A percentile compares a stretch with the other conserved stretches of the same genome.
phyloP scores from a whole-genome alignment of 2,329 filamentous ascomycete genomes.

The Thelonectria discophora region DNA sequence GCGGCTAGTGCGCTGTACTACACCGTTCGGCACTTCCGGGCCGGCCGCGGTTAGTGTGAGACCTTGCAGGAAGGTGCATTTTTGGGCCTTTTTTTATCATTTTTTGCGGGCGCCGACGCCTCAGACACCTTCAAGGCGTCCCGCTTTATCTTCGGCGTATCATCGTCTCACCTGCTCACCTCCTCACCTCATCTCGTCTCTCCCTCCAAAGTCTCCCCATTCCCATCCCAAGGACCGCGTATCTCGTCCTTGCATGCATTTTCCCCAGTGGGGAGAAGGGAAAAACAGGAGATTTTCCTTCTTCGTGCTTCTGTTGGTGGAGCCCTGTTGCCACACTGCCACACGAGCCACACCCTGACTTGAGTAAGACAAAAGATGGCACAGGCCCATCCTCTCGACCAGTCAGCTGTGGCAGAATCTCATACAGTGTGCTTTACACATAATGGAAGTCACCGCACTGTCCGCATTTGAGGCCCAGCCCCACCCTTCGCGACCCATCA shows the following conservation, averaged over 20 bases:
- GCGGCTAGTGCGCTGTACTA: conserved; percentile 22
- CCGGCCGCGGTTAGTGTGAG: background rate
- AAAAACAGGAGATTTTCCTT: background rate
- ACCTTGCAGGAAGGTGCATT: conserved; percentile 7
- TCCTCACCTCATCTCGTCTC: too few species aligned
- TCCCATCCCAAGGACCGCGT: conserved; percentile 3
- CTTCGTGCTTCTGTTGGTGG: background rate
- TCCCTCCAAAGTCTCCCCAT: conserved; percentile 5
- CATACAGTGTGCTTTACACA: background rate
- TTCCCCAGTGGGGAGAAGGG: background rate
- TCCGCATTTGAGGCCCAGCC: conserved; percentile 2
- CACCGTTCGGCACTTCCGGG: conserved; percentile 26
- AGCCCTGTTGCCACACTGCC: conserved; percentile 6
- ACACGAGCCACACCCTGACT: conserved; percentile 15
- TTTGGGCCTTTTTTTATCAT: background rate
- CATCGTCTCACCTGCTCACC: too few species aligned
- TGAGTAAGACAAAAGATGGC: conserved; percentile 7
- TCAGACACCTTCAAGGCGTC: conserved; percentile 6
- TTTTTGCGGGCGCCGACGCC: background rate
- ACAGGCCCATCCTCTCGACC: conserved; percentile 13
- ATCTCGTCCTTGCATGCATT: background rate
- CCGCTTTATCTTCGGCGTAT: background rate
- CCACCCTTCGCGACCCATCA: conserved; percentile 26
- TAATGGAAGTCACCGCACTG: background rate
- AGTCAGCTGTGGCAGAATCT: background rate